These are phyloP conservation scores for Ilex aquifolium DNA, from an alignment of 257 asterid genomes.

Conservation along the genomic window DNA sequence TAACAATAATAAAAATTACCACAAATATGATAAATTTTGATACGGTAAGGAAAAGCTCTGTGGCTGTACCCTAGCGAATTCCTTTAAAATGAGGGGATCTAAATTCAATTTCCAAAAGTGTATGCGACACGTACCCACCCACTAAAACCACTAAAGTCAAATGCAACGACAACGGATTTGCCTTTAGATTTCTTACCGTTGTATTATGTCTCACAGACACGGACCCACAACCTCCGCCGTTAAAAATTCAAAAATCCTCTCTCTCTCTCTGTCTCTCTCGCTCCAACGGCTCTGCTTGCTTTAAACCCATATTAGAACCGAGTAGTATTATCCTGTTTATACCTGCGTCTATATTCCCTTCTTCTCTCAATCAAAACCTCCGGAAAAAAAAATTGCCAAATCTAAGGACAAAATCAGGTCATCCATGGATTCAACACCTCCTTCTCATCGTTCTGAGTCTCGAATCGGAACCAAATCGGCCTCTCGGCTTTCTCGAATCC, in stretches of 20 bases:
- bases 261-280: neutral
- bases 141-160: slow-evolving; percentile 2
- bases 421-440: slow-evolving; percentile 61
- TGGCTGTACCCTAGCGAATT: too few species aligned
- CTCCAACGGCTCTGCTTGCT: slow-evolving; percentile 44
- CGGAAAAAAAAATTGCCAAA: neutral
- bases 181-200: slow-evolving; percentile 39
- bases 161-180: slow-evolving; percentile 19
- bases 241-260: slow-evolving; percentile 13
- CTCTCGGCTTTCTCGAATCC: slow-evolving; percentile 61
- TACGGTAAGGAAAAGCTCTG: too few species aligned
- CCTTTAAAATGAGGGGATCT: too few species aligned
- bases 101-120: too few species aligned
- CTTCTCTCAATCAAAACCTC: neutral
- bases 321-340: neutral
- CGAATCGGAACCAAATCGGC: slow-evolving; percentile 57
- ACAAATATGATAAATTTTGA: too few species aligned
- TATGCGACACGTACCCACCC: too few species aligned
- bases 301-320: slow-evolving; percentile 8
- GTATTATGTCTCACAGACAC: slow-evolving; percentile 1
- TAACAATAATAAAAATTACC: too few species aligned
- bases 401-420: slow-evolving; percentile 4
- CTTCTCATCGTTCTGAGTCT: slow-evolving; percentile 42
- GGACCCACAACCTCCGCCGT: slow-evolving; percentile 25
- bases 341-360: slow-evolving; percentile 3